Percentiles rank a stretch among this genome's conserved stretches.
These are phyloP conservation scores for Penicillium angulare DNA, from an alignment of 495 filamentous ascomycete species.

Conservation along the genomic window DNA sequence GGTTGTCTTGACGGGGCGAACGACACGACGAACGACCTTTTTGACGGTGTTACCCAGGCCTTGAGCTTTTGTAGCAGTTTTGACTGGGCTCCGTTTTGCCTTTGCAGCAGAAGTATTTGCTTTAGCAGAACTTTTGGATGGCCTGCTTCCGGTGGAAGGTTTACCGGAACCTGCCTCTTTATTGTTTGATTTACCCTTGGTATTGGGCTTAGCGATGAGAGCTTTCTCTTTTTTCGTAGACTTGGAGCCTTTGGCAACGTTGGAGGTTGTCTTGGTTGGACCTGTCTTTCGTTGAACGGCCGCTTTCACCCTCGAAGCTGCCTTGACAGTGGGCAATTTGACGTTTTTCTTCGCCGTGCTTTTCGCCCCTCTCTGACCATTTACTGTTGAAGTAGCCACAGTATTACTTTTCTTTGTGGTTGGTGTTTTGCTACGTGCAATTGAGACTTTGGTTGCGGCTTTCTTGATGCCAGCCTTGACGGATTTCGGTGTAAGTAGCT, in stretches of 20 bases:
- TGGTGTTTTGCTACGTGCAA: slow-evolving; percentile 19
- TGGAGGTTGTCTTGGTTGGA: slow-evolving; percentile 21
- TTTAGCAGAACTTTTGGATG: slow-evolving; percentile 1
- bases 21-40: slow-evolving; percentile 14
- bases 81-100: slow-evolving; percentile 5
- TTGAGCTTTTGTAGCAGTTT: slow-evolving; percentile 2
- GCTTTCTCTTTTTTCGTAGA: no score
- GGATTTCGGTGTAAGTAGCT: slow-evolving; percentile 29
- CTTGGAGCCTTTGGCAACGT: slow-evolving; percentile 24
- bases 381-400: slow-evolving; percentile 10
- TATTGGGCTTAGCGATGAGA: no score
- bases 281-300: slow-evolving; percentile 15
- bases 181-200: no score
- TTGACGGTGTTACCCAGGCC: slow-evolving; percentile 15
- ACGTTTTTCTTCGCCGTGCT: slow-evolving; percentile 21
- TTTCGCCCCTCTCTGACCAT: slow-evolving; percentile 6
- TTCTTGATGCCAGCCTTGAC: slow-evolving; percentile 41
- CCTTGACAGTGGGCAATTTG: slow-evolving; percentile 30
- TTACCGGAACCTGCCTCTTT: no score
- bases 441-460: slow-evolving; percentile 24
- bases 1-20: slow-evolving; percentile 17
- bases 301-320: slow-evolving; percentile 22
- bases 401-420: slow-evolving; percentile 20
- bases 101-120: slow-evolving; percentile 9
- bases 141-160: background rate